Evolutionary conservation across 495 filamentous ascomycete species (phyloP), one percentile per base, ranked within the genome.

Genomic region (Tuber melanosporum): DNA sequence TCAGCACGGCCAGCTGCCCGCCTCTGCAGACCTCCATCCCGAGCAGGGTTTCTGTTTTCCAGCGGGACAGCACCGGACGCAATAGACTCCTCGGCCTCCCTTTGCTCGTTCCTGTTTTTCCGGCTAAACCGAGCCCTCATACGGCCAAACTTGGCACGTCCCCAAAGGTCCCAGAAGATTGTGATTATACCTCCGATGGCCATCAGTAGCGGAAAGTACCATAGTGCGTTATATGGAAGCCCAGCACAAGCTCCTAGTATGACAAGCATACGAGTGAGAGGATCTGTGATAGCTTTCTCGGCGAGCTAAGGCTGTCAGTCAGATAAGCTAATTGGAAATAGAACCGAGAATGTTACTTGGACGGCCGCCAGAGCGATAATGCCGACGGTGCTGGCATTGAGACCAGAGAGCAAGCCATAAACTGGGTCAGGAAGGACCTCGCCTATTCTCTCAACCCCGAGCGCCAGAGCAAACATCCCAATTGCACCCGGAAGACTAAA

Each of bases 141-240:
- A 74, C 72, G 85, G 39, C 80, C 77, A 62, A 85, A 52, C 49
- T 75, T 75, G 85, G 88, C 76, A 86, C 79, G 85, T 80, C 90
- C 32, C 88, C 87, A 85, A 72, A 87, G 83, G 84, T 95, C 92
- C 85, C 89, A 92, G 12, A 88, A 57, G 0, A 90, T 82, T 0
- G 91, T 90, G 0, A 85, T 84, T 20, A 87, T 5, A 45, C 90
- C 85, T 0, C 90, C 92, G 1, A 84, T 44, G 17, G 90, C 74
- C 87, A 95, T 91, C 14, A 96, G 80, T 1, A 92, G 82, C 0
- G 93, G 93, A 78, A 94, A 95, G 81, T 94, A 96, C 93, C 92
- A 96, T 0, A 94, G 84, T 0, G 92, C 89, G 74, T 89, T 93
- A 78, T 95, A 94, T 66, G 91, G 87, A 83, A 95, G 84, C 9